Base-by-base conservation (phyloP, 331 rosid species). In the Ulmus americana region DNA sequence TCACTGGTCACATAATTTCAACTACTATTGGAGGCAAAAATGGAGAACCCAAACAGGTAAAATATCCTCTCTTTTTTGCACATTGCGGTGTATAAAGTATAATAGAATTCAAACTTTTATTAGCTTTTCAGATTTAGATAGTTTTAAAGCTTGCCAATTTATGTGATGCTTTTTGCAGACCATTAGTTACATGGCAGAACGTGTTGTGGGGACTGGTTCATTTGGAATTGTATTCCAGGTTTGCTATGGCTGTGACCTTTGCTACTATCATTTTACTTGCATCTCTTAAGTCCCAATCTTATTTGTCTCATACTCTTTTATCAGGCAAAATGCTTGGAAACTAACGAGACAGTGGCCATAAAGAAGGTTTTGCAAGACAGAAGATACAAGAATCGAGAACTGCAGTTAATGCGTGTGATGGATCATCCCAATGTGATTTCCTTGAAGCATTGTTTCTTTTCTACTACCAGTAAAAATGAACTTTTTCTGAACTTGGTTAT, bases 151-250 rank as follows among this genome's bases (percentile, higher is more conserved):
- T 60, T 16, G 43, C 44, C 70, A 48, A 59, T 20, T 52, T 65
- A 44, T 63, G 11, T 68, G 10, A 9, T 83, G 61, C n/a, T 65
- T 70, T 53, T 77, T 83, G 82, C 73, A 92, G 98, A 92, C 98
- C 42, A 86, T 92, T 64, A 92, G 97, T 78, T 92, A 92, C 86
- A 92, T 88, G 97, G 97, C 97, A 59, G 97, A 91, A 55, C 92
- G 96, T 4, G 82, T 88, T 70, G 97, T 91, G 59, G 98, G 98
- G 68, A 86, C 79, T 44, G 98, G 98, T n/a, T 92, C 98, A 10
- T 92, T 92, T 76, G 97, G 98, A 67, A 80, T 89, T 75, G 98
- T 92, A 66, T 92, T 92, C 78, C 96, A 92, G 98, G 98, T 92
- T 61, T 65, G 70, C 18, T 22, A 4, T 41, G 18, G 16, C 39